Base-by-base conservation (phyloP, 2,329 filamentous ascomycete genomes). In the Fusarium sambucinum region DNA sequence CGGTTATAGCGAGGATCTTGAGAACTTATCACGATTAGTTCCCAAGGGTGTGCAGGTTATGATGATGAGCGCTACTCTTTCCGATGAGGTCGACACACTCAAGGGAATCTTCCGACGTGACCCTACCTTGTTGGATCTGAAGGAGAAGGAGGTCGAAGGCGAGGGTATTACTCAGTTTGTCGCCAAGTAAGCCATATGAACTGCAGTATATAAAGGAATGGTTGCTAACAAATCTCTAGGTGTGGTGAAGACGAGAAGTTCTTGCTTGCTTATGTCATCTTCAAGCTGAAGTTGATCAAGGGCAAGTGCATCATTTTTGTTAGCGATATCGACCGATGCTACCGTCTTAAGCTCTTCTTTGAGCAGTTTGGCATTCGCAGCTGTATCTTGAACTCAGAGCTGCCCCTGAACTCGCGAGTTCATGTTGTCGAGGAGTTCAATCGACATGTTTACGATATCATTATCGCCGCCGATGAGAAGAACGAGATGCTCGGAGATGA, bases 181-280 rank as follows among this genome's bases (percentile, higher is more conserved):
- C 30, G 92, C 97, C 69, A 93, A 90, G 86, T 91, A 80, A 67
- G 85, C 56, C 6, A 6, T 19, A 17, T 4, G 5, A 7, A 16
- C 13, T 23, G 14, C 25, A 2, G 6, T 74, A 4, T 9, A 3
- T 12, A 27, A 38, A 6, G 13, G 3, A 8, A 25, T 23, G 32
- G 21, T 41, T 55, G 57, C 72, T 76, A 63, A 70, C 33, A 32
- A 10, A 11, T 13, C 14, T 10, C 2, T 55, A 91, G 88, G 76
- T 97, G 94, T 71, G 93, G 88, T n/a, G 96, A 99, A 80, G 95
- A 98, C 70, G 96, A 98, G 74, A 99, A 99, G 77, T 99, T 98
- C 75, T 82, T 99, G 37, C 82, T 99, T 42, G 89, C 91, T 19
- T 98, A 97, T 75, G 92, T 97, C 62, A 95, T 98, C 76, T 97